Evolutionary conservation across 768 basidiomycete genomes (phyloP), one percentile per base, ranked within the genome.

Genomic region (Gloeopeniophorella convolvens): DNA sequence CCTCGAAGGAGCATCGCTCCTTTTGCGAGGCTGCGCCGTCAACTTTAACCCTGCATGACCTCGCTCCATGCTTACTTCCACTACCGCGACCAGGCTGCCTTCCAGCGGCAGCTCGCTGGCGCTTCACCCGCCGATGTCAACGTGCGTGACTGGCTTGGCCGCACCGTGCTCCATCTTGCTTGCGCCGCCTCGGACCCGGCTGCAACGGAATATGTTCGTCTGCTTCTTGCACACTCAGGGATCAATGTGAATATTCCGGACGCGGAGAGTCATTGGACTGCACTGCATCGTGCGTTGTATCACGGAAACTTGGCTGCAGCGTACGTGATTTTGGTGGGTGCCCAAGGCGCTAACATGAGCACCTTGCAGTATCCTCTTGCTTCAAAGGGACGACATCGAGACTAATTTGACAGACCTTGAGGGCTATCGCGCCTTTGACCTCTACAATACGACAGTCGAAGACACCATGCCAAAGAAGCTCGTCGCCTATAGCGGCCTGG

Each of bases 401-500:
- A 66, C 72, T 0, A 68, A 75, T 4, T 57, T 87, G 50, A 91
- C 90, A 63, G 95, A 97, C 61, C 61, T 72, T 24, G 95, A 97
- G 58, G 95, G 89, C 0, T 86, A 94, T 65, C 91, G 90, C 0
- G 82, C 92, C 0, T 91, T 91, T 54, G 94, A 98, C 62, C 68
- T 98, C 28, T 96, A 91, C 68, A 97, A 97, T 63, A 49, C 57
- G 1, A 58, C 57, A 13, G 44, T 58, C 10, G 41, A 58, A 18
- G 24, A 52, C 31, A 56, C 57, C 8, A 56, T 51, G 46, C 54
- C 57, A 28, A 39, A 27, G 13, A 39, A 35, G n/a, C 23, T 21
- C 23, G 32, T 5, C 13, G 8, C 16, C 20, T 11, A 58, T 9
- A 61, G 55, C 42, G 64, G 51, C 33, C 60, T 76, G 1, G 89